Evolutionary conservation across 2,329 filamentous ascomycete genomes (phyloP), one percentile per base, ranked within the genome.

Genomic region (Blastomyces silverae): DNA sequence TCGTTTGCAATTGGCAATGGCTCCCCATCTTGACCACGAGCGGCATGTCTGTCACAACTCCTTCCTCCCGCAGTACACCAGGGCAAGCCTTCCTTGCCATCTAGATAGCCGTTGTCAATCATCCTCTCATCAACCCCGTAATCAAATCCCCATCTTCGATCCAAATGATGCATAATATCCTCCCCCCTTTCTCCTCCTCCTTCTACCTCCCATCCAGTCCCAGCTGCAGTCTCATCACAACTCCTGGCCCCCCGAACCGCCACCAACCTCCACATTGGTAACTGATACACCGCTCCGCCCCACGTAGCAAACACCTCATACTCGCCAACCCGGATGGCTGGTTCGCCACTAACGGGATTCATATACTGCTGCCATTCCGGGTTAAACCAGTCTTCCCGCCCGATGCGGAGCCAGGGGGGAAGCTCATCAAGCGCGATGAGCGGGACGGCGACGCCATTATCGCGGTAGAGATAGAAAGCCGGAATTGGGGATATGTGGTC

Each of bases 341-440:
- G 22, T 13, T 58, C 13, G 2, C 17, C 20, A 28, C 37, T 59
- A 1, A 68, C 73, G 1, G 70, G 70, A 15, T 67, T 64, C 70
- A 76, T 71, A 2, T 64, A 64, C 28, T 64, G 56, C 56, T 67
- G 66, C 56, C 71, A 64, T 15, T 62, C 56, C 1, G 59, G 44
- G 37, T 69, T 66, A n/a, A 67, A 67, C 58, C 69, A 70, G 20
- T 71, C 65, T 64, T 68, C 70, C 61, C 70, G 65, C 28, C 71
- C 70, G n/a, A 78, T 39, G 20, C 72, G 69, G 10, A 77, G 58
- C 72, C 75, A 76, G 0, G 66, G 56, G 2, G 79, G 79, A 3
- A 81, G 69, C 69, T 81, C 79, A 63, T 81, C 79, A 8, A 78
- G 62, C 0, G 79, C 73, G 28, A 81, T 74, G 34, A 81, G 69